Base-by-base conservation (phyloP, 2,329 filamentous ascomycete species). In the Alternaria solani region DNA sequence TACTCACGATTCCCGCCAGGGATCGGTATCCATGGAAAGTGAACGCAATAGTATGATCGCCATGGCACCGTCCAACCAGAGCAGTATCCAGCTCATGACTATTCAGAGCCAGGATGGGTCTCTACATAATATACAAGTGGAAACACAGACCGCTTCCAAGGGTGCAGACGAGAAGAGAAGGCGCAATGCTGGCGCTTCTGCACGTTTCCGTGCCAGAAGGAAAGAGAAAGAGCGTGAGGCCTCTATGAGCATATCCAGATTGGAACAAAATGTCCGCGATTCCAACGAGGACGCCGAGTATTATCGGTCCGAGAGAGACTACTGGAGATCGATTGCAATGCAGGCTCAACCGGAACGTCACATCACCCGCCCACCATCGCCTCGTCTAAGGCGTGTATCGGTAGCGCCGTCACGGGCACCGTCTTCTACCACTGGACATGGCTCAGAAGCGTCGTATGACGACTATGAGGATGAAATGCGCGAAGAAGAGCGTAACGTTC, bases 91-190 rank as follows among this genome's bases (percentile, higher is more conserved):
- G 68, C 81, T 84, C 71, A 84, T 85, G 82, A 86, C 83, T 3
- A 74, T 85, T 54, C 80, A 84, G 65, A 85, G 82, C 16, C 81
- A 81, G 52, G 79, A 81, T 44, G 84, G 84, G 18, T 75, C 78
- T 46, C 80, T 81, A 38, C 83, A 86, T 55, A 82, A 84, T 64
- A 87, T 94, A 49, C 89, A 89, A 14, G 88, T 94, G 9, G 92
- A 96, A 74, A 88, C 91, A 43, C 90, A 92, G 67, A 90, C 92
- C 69, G 93, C 90, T 12, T 96, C 93, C 12, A 90, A 89, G 67
- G 88, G 92, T 69, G 91, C 92, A 39, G 91, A 95, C 71, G 92
- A 96, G 77, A 96, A 95, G 80, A 85, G 93, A 57, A 89, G 91
- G 76, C 87, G 92, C 52, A 96, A 96, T 72, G 93, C 93, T 41